Evolutionary conservation across 768 basidiomycete genomes (phyloP).

Genomic region (Russula sp.): DNA sequence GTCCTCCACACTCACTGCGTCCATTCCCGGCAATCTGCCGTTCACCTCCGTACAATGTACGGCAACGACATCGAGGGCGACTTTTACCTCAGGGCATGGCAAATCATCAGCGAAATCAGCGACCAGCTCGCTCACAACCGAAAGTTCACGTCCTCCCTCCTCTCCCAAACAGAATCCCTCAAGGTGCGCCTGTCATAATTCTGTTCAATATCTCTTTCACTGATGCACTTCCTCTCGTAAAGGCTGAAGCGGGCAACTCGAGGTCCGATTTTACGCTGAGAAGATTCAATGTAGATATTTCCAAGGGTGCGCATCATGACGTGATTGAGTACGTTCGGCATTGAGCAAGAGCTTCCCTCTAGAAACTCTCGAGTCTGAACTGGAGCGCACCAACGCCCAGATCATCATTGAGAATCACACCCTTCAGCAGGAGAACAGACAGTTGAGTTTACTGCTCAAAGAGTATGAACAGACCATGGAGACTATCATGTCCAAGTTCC

Average conservation of each 20-base stretch:
- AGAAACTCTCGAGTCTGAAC: slow-evolving; percentile 91
- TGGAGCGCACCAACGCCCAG: slow-evolving; percentile 85
- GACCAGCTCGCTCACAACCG: slow-evolving; percentile 40
- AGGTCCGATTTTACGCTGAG: slow-evolving; percentile 35
- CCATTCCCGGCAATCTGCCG: background rate
- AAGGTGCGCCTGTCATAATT: slow-evolving; percentile 30
- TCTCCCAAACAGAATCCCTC: slow-evolving; percentile 35
- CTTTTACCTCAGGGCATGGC: slow-evolving; percentile 20
- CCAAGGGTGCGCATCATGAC: slow-evolving; percentile 27
- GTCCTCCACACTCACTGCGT: background rate
- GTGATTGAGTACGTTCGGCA: background rate
- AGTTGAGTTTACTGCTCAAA: slow-evolving; percentile 78
- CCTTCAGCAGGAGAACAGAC: slow-evolving; percentile 90
- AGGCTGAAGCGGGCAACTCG: slow-evolving; percentile 23
- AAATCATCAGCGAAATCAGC: slow-evolving; percentile 30
- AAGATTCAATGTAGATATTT: slow-evolving; percentile 42
- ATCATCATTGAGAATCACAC: slow-evolving; percentile 92
- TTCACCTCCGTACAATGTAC: slow-evolving; percentile 4
- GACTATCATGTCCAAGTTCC: slow-evolving; percentile 94
- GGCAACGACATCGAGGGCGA: slow-evolving; percentile 17
- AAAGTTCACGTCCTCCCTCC: slow-evolving; percentile 35
- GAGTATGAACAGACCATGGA: slow-evolving; percentile 95
- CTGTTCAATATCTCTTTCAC: background rate
- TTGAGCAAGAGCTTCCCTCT: slow-evolving; percentile 1
- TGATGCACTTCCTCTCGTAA: background rate